These are phyloP conservation scores for Ascodesmis nigricans DNA, from an alignment of 495 filamentous ascomycete genomes.

Conservation along the genomic window DNA sequence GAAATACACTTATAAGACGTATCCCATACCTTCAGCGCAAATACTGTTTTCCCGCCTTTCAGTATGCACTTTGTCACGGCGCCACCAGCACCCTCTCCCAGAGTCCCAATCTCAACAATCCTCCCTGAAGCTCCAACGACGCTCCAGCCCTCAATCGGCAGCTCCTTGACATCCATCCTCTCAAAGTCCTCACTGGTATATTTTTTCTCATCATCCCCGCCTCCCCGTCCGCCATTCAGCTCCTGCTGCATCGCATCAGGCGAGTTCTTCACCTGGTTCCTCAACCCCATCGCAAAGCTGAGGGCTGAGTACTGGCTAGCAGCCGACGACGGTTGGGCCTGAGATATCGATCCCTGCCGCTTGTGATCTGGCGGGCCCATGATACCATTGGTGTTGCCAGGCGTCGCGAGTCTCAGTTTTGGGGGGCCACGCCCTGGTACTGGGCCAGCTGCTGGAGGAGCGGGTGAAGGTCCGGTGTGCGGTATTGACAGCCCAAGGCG, in stretches of 20 bases:
- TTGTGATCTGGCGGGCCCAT: constrained; percentile 11
- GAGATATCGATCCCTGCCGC: constrained; percentile 4
- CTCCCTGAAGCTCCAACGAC: constrained; percentile 73
- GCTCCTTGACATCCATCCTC: constrained; percentile 62
- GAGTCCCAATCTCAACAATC: constrained; percentile 67
- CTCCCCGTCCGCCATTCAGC: constrained; percentile 3
- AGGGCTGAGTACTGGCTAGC: constrained; percentile 19
- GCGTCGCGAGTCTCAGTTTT: constrained; percentile 17
- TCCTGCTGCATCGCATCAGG: constrained; percentile 11
- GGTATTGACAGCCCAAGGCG: constrained; percentile 21
- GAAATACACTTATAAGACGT: constrained; percentile 1
- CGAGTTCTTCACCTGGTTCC: constrained; percentile 19
- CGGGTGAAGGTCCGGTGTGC: not conserved
- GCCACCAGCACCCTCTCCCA: constrained; percentile 89
- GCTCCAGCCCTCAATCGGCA: constrained; percentile 87
- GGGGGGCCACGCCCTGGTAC: constrained; percentile 13
- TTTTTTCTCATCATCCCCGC: constrained; percentile 15
- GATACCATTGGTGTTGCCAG: constrained; percentile 13
- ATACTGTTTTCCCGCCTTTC: constrained; percentile 76
- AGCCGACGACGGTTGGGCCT: constrained; percentile 1
- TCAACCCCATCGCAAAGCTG: constrained; percentile 20
- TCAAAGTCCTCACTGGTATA: constrained; percentile 22
- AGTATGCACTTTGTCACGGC: constrained; percentile 81
- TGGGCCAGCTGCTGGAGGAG: not conserved
- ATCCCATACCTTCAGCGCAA: constrained; percentile 73